Percentiles rank a stretch among this genome's conserved stretches.
These are phyloP conservation scores for Verbena officinalis DNA, from an alignment of 257 asterid genomes.

Conservation along the genomic window DNA sequence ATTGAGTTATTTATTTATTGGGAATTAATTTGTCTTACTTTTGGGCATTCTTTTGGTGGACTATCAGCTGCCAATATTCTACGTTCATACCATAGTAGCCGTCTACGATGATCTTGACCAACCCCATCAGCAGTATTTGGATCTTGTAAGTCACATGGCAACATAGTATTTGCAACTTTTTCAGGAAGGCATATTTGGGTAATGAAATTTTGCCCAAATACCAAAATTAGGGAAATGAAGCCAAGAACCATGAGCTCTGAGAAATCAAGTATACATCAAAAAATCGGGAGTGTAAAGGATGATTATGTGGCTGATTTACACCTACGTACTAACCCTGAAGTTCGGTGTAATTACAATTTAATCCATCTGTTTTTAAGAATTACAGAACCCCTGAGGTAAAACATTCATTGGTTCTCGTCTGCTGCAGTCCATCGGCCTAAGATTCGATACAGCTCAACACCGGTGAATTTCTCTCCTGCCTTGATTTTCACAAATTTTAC, in stretches of 20 bases:
- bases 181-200: conserved; percentile 43
- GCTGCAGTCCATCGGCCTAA: no score
- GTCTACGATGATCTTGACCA: conserved; percentile 43
- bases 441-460: no score
- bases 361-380: no score
- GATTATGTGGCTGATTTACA: no score
- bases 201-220: conserved; percentile 49
- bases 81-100: conserved; percentile 59
- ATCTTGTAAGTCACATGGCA: conserved; percentile 41
- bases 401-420: no score
- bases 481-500: no score
- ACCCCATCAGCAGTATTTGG: background rate
- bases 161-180: conserved; percentile 41
- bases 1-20: no score
- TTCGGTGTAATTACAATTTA: no score
- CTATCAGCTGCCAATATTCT: conserved; percentile 53
- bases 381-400: no score
- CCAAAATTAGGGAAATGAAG: conserved; percentile 49
- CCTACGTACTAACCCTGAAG: no score
- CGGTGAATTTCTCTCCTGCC: no score
- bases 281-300: no score
- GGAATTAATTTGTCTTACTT: conserved; percentile 31
- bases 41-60: conserved; percentile 41
- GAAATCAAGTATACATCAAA: background rate
- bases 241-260: conserved; percentile 64